Conservation (phyloP, 441 rosid species). For the Melastoma candidum region DNA sequence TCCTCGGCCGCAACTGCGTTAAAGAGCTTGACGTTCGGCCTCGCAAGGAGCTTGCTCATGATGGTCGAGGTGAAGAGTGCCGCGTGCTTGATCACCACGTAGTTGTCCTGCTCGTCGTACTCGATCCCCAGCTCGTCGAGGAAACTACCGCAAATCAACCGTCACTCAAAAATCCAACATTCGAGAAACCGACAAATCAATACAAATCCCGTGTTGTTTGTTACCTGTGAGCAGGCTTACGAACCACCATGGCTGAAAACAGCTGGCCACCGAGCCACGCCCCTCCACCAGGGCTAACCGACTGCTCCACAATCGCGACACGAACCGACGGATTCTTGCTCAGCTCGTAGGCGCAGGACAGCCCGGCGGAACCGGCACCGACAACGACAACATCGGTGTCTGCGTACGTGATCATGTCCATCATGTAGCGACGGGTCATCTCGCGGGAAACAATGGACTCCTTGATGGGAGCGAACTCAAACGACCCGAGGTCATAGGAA, state of each 20-base stretch:
- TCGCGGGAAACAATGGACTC: conserved; percentile 66
- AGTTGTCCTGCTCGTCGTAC: conserved; percentile 76
- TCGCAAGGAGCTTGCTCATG: conserved; percentile 84
- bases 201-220: too few relatives aligned
- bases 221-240: neutral
- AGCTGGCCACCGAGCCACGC: conserved; percentile 96
- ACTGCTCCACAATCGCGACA: conserved; percentile 74
- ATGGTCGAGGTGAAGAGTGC: conserved; percentile 88
- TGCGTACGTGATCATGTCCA: conserved; percentile 55
- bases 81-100: conserved; percentile 79
- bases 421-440: conserved; percentile 75
- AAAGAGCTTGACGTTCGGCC: conserved; percentile 86
- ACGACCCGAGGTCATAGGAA: conserved; percentile 37
- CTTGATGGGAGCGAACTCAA: conserved; percentile 53
- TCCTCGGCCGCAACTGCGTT: conserved; percentile 88
- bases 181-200: too few relatives aligned
- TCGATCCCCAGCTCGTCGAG: conserved; percentile 61
- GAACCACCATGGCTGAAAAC: conserved; percentile 81
- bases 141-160: conserved; percentile 16
- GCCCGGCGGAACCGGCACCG: conserved; percentile 82
- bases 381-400: conserved; percentile 82
- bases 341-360: conserved; percentile 72
- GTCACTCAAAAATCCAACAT: too few relatives aligned
- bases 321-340: conserved; percentile 72
- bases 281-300: conserved; percentile 90